Conservation (phyloP, 768 basidiomycete species). For the Leccinum longicurvipes region DNA sequence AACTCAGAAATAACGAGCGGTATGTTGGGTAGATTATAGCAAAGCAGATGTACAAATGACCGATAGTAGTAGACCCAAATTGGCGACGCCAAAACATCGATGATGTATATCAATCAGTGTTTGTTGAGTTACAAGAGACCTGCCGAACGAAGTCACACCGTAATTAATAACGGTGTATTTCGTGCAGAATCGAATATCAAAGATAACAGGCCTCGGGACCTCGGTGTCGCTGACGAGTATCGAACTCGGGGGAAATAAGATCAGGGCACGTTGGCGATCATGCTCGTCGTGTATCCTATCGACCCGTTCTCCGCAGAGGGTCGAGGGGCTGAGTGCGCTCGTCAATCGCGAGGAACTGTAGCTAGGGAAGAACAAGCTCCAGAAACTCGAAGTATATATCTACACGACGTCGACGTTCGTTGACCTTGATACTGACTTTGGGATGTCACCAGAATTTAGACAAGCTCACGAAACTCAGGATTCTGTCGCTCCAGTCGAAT, state of each 20-base stretch:
- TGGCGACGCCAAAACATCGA: background rate
- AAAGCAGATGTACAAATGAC: constrained; percentile 5
- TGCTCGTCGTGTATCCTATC: background rate
- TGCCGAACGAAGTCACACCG: constrained; percentile 49
- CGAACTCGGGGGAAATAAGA: constrained; percentile 90
- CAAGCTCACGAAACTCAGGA: constrained; percentile 68
- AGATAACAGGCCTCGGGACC: constrained; percentile 64
- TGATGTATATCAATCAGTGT: constrained; percentile 3
- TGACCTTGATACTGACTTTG: background rate
- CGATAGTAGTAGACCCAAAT: background rate
- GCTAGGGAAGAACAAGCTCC: constrained; percentile 97
- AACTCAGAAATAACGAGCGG: background rate
- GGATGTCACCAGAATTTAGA: constrained; percentile 54
- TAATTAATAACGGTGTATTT: constrained; percentile 84
- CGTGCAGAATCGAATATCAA: constrained; percentile 91
- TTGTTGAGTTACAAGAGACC: constrained; percentile 43
- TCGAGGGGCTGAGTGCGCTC: constrained; percentile 79
- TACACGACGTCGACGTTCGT: background rate
- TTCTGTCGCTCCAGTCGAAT: constrained; percentile 92
- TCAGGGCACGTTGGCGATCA: constrained; percentile 60
- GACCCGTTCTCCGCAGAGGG: constrained; percentile 52
- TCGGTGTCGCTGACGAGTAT: constrained; percentile 67
- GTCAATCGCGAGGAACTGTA: constrained; percentile 87
- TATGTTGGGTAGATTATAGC: constrained; percentile 17
- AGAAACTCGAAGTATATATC: constrained; percentile 74